Evolutionary conservation across 768 basidiomycete species (phyloP).

Genomic region (Rossbeevera mucosa): DNA sequence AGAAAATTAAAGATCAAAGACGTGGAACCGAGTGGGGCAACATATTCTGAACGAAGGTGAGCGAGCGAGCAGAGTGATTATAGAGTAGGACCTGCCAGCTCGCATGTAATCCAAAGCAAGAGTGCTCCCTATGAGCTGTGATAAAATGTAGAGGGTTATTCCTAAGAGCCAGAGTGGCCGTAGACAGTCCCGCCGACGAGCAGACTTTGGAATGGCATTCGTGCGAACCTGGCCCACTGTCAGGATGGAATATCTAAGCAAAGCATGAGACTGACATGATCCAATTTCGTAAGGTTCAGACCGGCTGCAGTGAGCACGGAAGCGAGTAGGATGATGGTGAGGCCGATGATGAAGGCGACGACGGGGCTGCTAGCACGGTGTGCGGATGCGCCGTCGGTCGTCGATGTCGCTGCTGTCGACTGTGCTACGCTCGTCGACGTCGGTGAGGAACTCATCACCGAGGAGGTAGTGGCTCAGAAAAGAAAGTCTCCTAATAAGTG

Average conservation of each 20-base stretch:
- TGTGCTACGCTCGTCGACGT: conserved; percentile 17
- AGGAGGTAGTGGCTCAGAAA: neutral
- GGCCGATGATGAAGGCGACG: conserved; percentile 76
- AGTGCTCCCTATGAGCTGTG: conserved; percentile 83
- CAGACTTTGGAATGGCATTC: conserved; percentile 68
- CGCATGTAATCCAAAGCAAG: conserved; percentile 86
- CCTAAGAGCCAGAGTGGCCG: conserved; percentile 88
- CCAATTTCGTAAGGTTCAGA: conserved; percentile 91
- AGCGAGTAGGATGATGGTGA: conserved; percentile 77
- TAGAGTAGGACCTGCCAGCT: conserved; percentile 47
- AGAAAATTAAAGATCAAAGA: conserved; percentile 95
- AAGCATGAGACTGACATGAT: conserved; percentile 57
- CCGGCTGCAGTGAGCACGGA: conserved; percentile 88
- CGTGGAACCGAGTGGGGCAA: conserved; percentile 90
- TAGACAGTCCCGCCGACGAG: conserved; percentile 71
- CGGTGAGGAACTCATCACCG: conserved; percentile 19
- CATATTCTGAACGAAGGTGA: conserved; percentile 62
- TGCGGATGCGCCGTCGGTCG: conserved; percentile 25
- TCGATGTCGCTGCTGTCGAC: conserved; percentile 11
- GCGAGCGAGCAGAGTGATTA: conserved; percentile 3
- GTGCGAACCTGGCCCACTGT: conserved; percentile 57
- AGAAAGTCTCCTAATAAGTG: conserved; percentile 18
- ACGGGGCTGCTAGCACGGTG: conserved; percentile 53
- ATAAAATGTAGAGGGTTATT: conserved; percentile 90
- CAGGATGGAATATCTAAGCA: neutral